A percentile compares a stretch with the other conserved stretches of the same genome.
phyloP scores from a whole-genome alignment of 2,329 filamentous ascomycete genomes.

The Fusarium siculi region DNA sequence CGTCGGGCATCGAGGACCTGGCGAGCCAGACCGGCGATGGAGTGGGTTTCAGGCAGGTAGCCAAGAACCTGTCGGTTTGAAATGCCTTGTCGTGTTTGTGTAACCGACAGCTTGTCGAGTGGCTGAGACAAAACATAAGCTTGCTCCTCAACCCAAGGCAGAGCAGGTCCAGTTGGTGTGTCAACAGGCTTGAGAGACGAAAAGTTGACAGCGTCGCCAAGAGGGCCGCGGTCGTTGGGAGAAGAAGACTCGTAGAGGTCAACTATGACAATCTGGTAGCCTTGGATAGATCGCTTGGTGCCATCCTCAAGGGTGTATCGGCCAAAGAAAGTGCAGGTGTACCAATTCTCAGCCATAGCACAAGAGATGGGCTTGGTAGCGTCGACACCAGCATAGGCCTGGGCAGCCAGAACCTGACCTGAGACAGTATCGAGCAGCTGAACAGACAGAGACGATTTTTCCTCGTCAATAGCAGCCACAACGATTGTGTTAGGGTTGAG shows the following conservation, averaged over 20 bases:
- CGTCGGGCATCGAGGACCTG: conserved; percentile 85
- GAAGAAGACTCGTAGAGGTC: conserved; percentile 90
- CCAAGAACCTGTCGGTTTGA: conserved; percentile 84
- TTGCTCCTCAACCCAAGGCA: conserved; percentile 82
- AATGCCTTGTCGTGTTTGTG: conserved; percentile 92
- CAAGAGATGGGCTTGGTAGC: conserved; percentile 78
- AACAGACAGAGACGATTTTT: conserved; percentile 70
- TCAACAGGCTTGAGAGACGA: conserved; percentile 79
- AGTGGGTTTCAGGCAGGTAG: conserved; percentile 76
- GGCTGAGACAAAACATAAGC: conserved; percentile 82
- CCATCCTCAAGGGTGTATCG: conserved; percentile 68
- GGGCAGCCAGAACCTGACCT: conserved; percentile 79
- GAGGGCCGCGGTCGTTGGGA: conserved; percentile 84
- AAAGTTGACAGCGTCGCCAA: conserved; percentile 76
- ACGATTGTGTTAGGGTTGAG: conserved; percentile 88
- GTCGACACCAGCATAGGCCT: conserved; percentile 79
- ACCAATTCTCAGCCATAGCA: conserved; percentile 93
- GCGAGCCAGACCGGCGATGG: conserved; percentile 83
- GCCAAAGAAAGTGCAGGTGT: conserved; percentile 82
- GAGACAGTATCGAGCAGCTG: conserved; percentile 89
- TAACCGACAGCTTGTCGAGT: conserved; percentile 83
- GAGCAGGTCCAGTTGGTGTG: conserved; percentile 62
- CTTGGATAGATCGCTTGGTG: conserved; percentile 71
- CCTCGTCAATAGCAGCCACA: conserved; percentile 73
- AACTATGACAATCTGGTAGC: conserved; percentile 85